Evolutionary conservation across 2,329 filamentous ascomycete genomes (phyloP).

Genomic region (Escovopsis sp.): DNA sequence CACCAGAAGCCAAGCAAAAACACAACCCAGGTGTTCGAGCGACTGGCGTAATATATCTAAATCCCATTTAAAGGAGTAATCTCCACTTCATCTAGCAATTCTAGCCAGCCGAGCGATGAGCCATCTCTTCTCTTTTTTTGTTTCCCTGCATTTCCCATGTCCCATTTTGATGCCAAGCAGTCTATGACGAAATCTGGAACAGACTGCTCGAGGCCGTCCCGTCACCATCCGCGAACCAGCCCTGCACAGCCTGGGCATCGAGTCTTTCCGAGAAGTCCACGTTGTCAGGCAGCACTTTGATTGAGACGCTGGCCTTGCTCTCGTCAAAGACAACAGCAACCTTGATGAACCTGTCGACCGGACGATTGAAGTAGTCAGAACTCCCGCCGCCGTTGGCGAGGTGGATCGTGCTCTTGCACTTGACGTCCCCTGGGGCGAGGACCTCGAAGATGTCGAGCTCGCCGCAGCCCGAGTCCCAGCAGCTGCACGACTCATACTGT

Average conservation of each 20-base stretch:
- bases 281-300: conserved; percentile 35
- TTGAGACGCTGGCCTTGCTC: conserved; percentile 34
- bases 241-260: conserved; percentile 22
- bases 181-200: conserved; percentile 8
- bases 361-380: conserved; percentile 58
- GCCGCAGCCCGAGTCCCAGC: conserved; percentile 55
- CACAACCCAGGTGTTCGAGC: no score
- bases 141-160: neutral
- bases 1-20: no score
- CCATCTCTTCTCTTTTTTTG: neutral
- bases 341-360: conserved; percentile 43
- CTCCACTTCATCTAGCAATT: neutral
- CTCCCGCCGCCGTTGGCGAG: conserved; percentile 47
- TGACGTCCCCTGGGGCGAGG: conserved; percentile 46
- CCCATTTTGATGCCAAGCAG: neutral
- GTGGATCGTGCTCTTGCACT: conserved; percentile 59
- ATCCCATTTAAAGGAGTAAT: no score
- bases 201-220: conserved; percentile 10
- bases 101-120: no score
- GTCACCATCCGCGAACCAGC: conserved; percentile 15
- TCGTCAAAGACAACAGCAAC: conserved; percentile 48
- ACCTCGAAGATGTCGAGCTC: conserved; percentile 67
- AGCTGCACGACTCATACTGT: conserved; percentile 59
- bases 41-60: no score
- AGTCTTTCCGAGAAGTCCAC: conserved; percentile 27